These are phyloP conservation scores for Annulohypoxylon stygium DNA, from an alignment of 495 filamentous ascomycete genomes.

Conservation along the genomic window DNA sequence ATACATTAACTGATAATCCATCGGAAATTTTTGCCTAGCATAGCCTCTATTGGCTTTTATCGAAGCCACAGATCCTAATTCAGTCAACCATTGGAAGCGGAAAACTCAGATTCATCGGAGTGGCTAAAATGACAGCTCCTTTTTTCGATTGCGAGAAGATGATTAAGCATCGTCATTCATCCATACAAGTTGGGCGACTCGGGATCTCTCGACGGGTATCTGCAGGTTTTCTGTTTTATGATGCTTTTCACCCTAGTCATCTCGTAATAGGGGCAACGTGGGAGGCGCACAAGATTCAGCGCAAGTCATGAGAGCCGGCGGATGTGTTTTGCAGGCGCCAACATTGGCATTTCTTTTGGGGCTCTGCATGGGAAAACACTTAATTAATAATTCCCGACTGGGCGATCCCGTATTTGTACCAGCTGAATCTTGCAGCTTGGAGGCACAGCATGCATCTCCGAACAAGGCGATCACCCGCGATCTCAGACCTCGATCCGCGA, in stretches of 20 bases:
- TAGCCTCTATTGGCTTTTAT: constrained; percentile 14
- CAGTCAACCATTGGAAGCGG: not conserved
- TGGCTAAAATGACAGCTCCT: constrained; percentile 25
- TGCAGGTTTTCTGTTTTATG: constrained; percentile 26
- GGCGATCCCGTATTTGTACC: not conserved
- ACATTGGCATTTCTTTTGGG: constrained; percentile 22
- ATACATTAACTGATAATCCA: not conserved
- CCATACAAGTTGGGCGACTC: constrained; percentile 9
- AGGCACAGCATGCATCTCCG: not conserved
- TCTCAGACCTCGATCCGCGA: constrained; percentile 1
- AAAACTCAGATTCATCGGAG: constrained; percentile 10
- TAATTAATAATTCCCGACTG: constrained; percentile 15
- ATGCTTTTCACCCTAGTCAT: constrained; percentile 21
- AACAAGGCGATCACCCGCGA: not conserved
- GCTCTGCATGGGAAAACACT: constrained; percentile 12
- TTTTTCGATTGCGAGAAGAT: constrained; percentile 17
- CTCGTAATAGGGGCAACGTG: constrained; percentile 31
- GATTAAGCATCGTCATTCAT: constrained; percentile 17
- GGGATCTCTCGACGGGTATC: constrained; percentile 34
- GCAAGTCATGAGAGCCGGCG: constrained; percentile 22
- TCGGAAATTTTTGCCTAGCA: constrained; percentile 15
- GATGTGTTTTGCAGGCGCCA: constrained; percentile 21
- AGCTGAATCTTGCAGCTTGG: constrained; percentile 7
- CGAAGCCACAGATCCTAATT: not conserved
- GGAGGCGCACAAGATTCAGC: constrained; percentile 31